Base-by-base conservation (phyloP, 495 filamentous ascomycete species). In the Aspergillus heteromorphus region DNA sequence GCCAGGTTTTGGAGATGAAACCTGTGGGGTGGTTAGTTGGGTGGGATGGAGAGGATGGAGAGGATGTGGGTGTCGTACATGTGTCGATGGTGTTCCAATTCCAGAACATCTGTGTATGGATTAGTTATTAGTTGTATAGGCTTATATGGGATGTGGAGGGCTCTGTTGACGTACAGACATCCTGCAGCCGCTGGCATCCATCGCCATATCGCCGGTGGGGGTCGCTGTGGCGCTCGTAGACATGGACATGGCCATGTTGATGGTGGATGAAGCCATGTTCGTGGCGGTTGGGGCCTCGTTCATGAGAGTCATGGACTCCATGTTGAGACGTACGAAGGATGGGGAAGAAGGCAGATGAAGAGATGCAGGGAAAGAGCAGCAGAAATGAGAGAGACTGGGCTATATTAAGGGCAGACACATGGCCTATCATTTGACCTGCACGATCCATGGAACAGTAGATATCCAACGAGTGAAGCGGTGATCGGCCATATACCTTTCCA, bases 11-110 rank as follows among this genome's bases (percentile, higher is more conserved):
- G 7, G 85, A 75, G 57, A 91, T 71, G 71, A 91, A 89, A 66
- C 78, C 73, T 80, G 40, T 48, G 6, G 8, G 14, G 6, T 19
- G 5, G 14, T 20, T 45, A 5, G 21, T 43, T 11, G 40, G 30
- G 23, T 30, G 30, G 40, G 31, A 27, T 40, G 30, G 30, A 25
- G 21, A 27, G 38, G 19, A 38, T 17, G 11, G 51, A 29, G 9
- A 31, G 45, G 52, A 36, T 29, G 14, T 16, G 21, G 34, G 16
- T 10, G 20, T 14, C 67, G 7, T 67, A 78, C 85, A 91, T 1
- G 83, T 62, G 65, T 87, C 80, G 30, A 88, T 69, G 0, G 83
- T 87, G 55, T 85, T 70, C 86, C 87, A 89, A 61, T 91, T 89
- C 86, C 86, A 89, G 2, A 88, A 67, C 87, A 89, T 91, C 82